Evolutionary conservation across 148 eudicot species (phyloP), one percentile per base, ranked within the genome.

Genomic region (Diospyros lotus): DNA sequence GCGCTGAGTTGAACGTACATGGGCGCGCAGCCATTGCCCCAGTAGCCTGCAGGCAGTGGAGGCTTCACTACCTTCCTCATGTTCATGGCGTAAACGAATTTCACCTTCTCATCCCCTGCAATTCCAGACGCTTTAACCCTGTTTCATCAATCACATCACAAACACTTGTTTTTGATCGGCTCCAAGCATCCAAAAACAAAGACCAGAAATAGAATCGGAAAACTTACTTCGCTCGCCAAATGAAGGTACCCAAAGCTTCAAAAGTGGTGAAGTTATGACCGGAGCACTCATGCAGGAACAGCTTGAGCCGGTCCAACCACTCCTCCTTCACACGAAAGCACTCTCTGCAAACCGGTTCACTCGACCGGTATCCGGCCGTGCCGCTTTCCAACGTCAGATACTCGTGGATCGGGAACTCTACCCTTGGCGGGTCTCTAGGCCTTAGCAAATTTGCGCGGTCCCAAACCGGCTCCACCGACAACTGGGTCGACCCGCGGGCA

Each of bases 161-260:
- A 11, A 74, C 1, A 2, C 8, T 4, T 48, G 8, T 48, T 4
- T 48, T 4, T 48, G 0, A 48, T 8, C 4, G 1, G 52, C 8
- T 4, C 52, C 52, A 48, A 48, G 52, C 52, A 48, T 28, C 28
- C 28, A 28, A 28, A 28, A 28, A 28, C 28, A 28, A 28, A 28
- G 0, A 0, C 28, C 28, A 28, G 28, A 28, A 28, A 28, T 28
- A 28, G 28, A 0, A 28, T 28, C 28, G 0, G 28, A 28, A 28
- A 28, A 61, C 80, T 43, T 82, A 91, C 93, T 79, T 91, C 64
- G 93, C 83, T 44, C 86, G 86, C 96, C 93, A 91, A 58, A 91
- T 89, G 80, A 81, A 84, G 74, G 93, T 90, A 68, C 93, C 93
- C 76, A 91, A 76, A 48, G 92, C 96, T 82, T 91, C 96, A 66